Evolutionary conservation across 2,329 filamentous ascomycete genomes (phyloP).

Genomic region (Aspergillus felis): DNA sequence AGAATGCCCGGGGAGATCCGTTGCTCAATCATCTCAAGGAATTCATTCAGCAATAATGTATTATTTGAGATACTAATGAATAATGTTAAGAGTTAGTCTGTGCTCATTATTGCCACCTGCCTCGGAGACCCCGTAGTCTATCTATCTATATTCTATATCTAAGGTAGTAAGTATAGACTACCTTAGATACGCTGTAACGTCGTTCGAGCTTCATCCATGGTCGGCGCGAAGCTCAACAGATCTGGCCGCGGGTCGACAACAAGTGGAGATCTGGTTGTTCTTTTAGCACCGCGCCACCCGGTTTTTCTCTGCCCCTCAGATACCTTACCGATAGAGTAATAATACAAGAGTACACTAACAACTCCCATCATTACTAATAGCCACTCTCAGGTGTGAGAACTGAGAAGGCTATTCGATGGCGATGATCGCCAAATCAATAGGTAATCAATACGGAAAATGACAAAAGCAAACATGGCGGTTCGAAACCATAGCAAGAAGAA

Average conservation of each 20-base stretch:
- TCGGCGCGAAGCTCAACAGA: not conserved
- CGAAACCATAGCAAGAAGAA: not conserved
- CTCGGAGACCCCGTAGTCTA: not conserved
- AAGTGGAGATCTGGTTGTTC: not conserved
- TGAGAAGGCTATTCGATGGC: too few species aligned
- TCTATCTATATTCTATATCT: too few species aligned
- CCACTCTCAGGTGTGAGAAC: too few species aligned
- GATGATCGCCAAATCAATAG: too few species aligned
- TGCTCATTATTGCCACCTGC: not conserved
- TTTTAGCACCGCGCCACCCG: not conserved
- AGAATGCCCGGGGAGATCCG: not conserved
- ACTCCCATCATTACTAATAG: not conserved
- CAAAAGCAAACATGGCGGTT: slow-evolving; percentile 3
- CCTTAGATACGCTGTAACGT: too few species aligned
- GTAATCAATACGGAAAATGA: not conserved
- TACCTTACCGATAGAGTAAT: not conserved
- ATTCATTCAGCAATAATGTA: too few species aligned
- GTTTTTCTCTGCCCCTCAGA: not conserved
- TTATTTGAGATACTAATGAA: too few species aligned
- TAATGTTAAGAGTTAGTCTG: too few species aligned
- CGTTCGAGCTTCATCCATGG: not conserved
- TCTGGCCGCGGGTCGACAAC: not conserved
- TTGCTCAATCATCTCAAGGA: not conserved
- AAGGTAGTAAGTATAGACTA: too few species aligned
- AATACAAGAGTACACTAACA: not conserved